Evolutionary conservation across 2,329 filamentous ascomycete species (phyloP), one percentile per base, ranked within the genome.

Genomic region (Colletotrichum tropicale): DNA sequence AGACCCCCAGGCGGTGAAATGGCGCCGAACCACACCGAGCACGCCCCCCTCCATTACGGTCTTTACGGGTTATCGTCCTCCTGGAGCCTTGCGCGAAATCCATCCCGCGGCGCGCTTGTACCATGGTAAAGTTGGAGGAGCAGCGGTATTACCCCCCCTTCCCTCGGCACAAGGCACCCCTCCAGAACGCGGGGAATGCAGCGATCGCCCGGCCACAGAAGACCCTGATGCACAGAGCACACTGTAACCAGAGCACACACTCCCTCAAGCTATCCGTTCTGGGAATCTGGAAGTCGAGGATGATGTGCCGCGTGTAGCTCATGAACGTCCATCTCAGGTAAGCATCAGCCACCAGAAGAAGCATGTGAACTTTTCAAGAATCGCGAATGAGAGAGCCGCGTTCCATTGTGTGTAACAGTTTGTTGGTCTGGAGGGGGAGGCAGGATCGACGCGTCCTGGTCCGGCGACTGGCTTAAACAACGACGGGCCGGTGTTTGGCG

Each of bases 1-100:
- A 32, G 28, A 55, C 66, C 38, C 24, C 10, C 10, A 58, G 58
- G 70, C 56, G 73, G 70, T 68, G 38, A 61, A 75, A 75, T 64
- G 73, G 73, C 73, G 73, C 73, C 73, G 73, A 75, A 73, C 28
- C 73, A 68, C 73, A 73, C 69, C 62, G 73, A 75, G 56, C 73
- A 72, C 73, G 55, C 68, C 61, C 67, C 72, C 72, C 72, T 75
- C 73, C 69, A 75, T 72, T 43, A 68, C 70, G 56, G 56, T 68
- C 72, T 28, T 10, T 34, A 62, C 70, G 62, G 69, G 58, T n/a
- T 68, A 68, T 75, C 70, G 5, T 68, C 58, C 73, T 73, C 70
- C 70, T 58, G 30, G 56, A 30, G 70, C 60, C 71, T 69, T 64
- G 30, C n/a, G 62, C 52, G 38, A 34, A 56, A 71, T 32, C 56